Evolutionary conservation across 2,329 filamentous ascomycete genomes (phyloP).

Genomic region (Canariomyces notabilis): DNA sequence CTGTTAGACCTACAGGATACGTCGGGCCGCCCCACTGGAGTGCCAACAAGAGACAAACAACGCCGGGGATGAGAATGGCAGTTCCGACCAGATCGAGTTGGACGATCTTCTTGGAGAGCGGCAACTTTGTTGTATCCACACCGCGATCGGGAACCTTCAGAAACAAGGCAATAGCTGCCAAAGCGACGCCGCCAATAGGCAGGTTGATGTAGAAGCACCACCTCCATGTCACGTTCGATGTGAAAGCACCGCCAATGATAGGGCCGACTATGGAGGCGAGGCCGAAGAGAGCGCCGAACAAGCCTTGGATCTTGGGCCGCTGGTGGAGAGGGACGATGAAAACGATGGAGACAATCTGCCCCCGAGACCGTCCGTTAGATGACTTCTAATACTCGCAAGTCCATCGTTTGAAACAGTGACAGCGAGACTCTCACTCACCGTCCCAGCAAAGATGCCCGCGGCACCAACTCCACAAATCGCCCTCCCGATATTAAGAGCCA

Average conservation of each 20-base stretch:
- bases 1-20: conserved; percentile 17
- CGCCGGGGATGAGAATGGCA: conserved; percentile 17
- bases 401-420: too few species aligned
- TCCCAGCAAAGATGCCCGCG: conserved; percentile 30
- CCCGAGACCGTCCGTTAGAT: not conserved
- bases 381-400: not conserved
- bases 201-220: conserved; percentile 43
- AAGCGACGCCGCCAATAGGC: conserved; percentile 34
- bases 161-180: conserved; percentile 17
- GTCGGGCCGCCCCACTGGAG: conserved; percentile 25
- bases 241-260: conserved; percentile 34
- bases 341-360: conserved; percentile 28
- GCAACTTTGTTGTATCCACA: conserved; percentile 12
- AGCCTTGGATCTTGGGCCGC: conserved; percentile 31
- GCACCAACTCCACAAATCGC: conserved; percentile 33
- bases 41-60: conserved; percentile 22
- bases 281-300: conserved; percentile 32
- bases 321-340: conserved; percentile 29
- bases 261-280: conserved; percentile 33
- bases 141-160: conserved; percentile 20
- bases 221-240: conserved; percentile 34
- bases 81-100: conserved; percentile 23
- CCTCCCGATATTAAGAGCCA: conserved; percentile 32
- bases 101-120: conserved; percentile 20
- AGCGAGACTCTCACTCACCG: conserved; percentile 8